Evolutionary conservation across 2,329 filamentous ascomycete genomes (phyloP).

Genomic region (Thelonectria rubi): DNA sequence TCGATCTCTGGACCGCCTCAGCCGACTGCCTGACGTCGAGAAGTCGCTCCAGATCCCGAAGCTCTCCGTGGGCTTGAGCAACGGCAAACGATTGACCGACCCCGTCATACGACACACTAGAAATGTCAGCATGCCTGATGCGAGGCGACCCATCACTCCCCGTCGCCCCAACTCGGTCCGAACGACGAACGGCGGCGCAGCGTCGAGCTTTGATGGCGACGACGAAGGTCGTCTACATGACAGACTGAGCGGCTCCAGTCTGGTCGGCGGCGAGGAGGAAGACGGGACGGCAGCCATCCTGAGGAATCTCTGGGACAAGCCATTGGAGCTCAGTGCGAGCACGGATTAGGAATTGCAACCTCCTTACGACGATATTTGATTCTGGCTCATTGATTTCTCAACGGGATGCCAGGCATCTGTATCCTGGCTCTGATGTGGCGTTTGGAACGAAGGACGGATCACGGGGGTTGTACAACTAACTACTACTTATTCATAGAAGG

Average conservation of each 20-base stretch:
- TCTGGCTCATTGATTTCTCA: not conserved
- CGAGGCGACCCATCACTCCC: slow-evolving; percentile 44
- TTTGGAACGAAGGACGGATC: slow-evolving; percentile 9
- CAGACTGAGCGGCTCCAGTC: slow-evolving; percentile 59
- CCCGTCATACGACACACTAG: slow-evolving; percentile 48
- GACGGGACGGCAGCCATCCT: slow-evolving; percentile 62
- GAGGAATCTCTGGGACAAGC: slow-evolving; percentile 70
- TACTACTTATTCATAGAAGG: slow-evolving; percentile 19
- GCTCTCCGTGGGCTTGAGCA: slow-evolving; percentile 49
- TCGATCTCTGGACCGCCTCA: slow-evolving; percentile 62
- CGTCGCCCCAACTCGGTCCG: slow-evolving; percentile 50
- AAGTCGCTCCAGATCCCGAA: slow-evolving; percentile 60
- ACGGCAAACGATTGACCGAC: slow-evolving; percentile 49
- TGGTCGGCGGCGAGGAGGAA: slow-evolving; percentile 59
- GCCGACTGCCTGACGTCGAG: slow-evolving; percentile 60
- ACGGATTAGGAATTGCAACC: slow-evolving; percentile 26
- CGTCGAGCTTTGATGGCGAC: slow-evolving; percentile 58
- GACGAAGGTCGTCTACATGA: slow-evolving; percentile 54
- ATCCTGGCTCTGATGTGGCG: slow-evolving; percentile 8
- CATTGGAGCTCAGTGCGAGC: slow-evolving; percentile 65
- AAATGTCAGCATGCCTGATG: slow-evolving; percentile 51
- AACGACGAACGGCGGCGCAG: slow-evolving; percentile 49
- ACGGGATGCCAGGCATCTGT: not conserved
- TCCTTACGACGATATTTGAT: not conserved
- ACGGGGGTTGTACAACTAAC: slow-evolving; percentile 11